Base-by-base conservation (phyloP, 2,329 filamentous ascomycete genomes). In the Exserohilum turcica region DNA sequence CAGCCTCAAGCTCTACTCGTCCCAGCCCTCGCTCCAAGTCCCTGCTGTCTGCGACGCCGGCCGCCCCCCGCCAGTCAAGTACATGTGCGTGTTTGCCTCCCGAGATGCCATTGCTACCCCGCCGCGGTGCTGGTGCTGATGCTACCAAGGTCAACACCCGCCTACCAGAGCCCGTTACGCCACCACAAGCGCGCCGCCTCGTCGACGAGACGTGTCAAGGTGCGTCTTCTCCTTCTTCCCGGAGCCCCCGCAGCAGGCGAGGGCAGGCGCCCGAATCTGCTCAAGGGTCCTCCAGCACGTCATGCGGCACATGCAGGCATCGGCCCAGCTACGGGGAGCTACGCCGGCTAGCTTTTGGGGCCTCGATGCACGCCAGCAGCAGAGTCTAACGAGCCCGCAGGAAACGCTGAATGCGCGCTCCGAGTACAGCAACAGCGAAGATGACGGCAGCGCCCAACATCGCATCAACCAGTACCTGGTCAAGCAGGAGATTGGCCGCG, bases 391-490 rank as follows among this genome's bases (percentile, higher is more conserved):
- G 2, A 6, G 31, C 16, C 16, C 18, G 21, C 57, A 93, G 89
- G 92, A 96, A 85, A 97, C 93, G 3, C 85, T 96, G 67, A 88
- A 97, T 80, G 93, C 93, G 48, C 86, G 86, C 54, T 92, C 91
- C 27, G 87, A 94, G 71, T 96, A 95, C 75, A 88, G 85, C 56
- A 94, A 88, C 67, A 92, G 92, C 72, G 88, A 93, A 64, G 82
- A 88, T 62, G 91, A 96, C 68, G 92, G 92, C 21, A 84, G 81
- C 44, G 86, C 89, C 2, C 86, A 95, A 70, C 91, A 95, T 70
- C 85, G 86, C 52, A 93, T 97, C 78, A 97, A 97, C 74, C 93
- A 97, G 77, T 99, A 97, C 74, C 82, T 89, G 52, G 94, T 99
- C 69, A 87, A 89, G 74, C 89, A 96, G 73, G 93, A 97, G 79